Evolutionary conservation across 305 asterid species (phyloP).

Genomic region (Solanum hybrid): DNA sequence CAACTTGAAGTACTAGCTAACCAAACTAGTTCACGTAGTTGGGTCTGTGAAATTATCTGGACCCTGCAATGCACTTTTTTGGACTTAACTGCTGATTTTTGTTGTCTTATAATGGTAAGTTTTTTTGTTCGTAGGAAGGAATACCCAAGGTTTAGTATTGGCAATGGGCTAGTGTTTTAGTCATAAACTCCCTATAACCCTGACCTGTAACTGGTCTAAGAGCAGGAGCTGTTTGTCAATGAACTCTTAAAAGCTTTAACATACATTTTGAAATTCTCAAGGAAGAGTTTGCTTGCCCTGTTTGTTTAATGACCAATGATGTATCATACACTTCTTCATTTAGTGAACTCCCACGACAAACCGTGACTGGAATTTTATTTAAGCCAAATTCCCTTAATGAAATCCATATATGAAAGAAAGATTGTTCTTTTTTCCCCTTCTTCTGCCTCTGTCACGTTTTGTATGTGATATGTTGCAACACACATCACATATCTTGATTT

Average conservation of each 20-base stretch:
- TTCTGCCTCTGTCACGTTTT: neutral
- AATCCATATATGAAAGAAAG: neutral
- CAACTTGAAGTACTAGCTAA: neutral
- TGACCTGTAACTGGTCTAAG: neutral
- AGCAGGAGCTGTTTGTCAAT: neutral
- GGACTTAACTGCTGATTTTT: neutral
- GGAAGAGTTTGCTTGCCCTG: neutral
- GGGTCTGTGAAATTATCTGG: neutral
- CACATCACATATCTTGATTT: neutral
- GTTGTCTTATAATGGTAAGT: neutral
- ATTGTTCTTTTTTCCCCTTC: neutral
- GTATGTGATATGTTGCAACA: neutral
- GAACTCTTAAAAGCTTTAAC: neutral
- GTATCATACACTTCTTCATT: neutral
- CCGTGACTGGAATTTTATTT: neutral
- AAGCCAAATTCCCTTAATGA: neutral
- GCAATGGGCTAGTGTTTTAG: neutral
- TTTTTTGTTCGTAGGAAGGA: neutral
- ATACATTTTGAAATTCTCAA: neutral
- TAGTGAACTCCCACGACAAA: neutral
- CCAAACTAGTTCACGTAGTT: neutral
- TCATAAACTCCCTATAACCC: neutral
- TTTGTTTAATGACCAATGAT: neutral
- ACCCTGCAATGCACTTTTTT: neutral
- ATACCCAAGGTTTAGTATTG: neutral